These are phyloP conservation scores for Agaricus subrufescens DNA, from an alignment of 768 basidiomycete genomes.

Conservation along the genomic window DNA sequence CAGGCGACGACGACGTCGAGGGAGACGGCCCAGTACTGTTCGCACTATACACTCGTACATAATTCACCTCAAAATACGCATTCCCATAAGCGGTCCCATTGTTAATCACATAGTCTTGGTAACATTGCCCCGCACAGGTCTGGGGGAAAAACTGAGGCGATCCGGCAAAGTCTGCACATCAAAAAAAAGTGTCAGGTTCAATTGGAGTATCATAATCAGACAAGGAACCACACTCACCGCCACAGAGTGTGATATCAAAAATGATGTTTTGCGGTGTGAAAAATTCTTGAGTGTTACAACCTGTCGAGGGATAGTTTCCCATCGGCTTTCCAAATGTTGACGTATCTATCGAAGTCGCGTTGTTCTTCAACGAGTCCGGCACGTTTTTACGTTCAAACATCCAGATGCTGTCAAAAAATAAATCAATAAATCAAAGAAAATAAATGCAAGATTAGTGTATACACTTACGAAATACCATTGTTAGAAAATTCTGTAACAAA, in stretches of 20 bases:
- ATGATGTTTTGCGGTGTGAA: constrained; percentile 12
- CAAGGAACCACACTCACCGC: constrained; percentile 1
- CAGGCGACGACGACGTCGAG: background rate
- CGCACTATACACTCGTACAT: constrained; percentile 8
- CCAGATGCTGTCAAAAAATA: constrained; percentile 19
- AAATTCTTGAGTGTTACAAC: constrained; percentile 1
- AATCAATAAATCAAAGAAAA: background rate
- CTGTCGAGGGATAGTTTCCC: constrained; percentile 11
- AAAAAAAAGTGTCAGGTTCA: too few relatives aligned
- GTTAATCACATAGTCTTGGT: constrained; percentile 10
- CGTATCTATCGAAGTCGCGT: constrained; percentile 12
- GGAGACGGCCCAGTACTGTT: background rate
- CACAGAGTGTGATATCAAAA: constrained; percentile 10
- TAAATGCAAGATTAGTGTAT: background rate
- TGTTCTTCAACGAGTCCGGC: constrained; percentile 3
- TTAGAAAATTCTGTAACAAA: constrained; percentile 71
- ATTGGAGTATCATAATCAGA: background rate
- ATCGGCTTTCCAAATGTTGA: constrained; percentile 3
- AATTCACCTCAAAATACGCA: constrained; percentile 16
- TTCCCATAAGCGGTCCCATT: background rate
- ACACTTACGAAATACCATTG: constrained; percentile 57
- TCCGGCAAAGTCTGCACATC: constrained; percentile 5
- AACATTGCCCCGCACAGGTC: constrained; percentile 12
- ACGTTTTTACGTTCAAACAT: constrained; percentile 12
- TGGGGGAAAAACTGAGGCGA: constrained; percentile 7